phyloP scores from a whole-genome alignment of 352 stramenopile genomes.

The Phytophthora brassicae region DNA sequence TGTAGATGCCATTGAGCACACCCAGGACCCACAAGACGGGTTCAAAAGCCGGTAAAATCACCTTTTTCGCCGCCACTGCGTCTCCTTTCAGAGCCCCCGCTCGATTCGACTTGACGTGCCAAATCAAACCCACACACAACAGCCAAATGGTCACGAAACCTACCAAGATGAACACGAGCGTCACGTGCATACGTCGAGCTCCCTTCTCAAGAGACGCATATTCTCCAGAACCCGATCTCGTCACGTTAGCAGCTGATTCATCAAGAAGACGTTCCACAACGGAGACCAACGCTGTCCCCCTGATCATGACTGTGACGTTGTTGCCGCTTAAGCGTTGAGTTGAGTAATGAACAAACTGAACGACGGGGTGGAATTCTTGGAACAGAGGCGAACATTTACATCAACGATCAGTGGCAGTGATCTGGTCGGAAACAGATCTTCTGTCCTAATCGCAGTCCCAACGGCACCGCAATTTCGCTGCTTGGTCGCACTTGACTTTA shows the following conservation, averaged over 20 bases:
- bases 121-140: slow-evolving; percentile 35
- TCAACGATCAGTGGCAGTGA: slow-evolving; percentile 5
- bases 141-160: slow-evolving; percentile 43
- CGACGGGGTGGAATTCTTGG: slow-evolving; percentile 3
- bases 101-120: slow-evolving; percentile 39
- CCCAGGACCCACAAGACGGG: slow-evolving; percentile 40
- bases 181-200: slow-evolving; percentile 21
- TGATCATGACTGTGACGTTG: not conserved
- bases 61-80: slow-evolving; percentile 30
- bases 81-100: slow-evolving; percentile 32
- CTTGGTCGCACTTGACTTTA: not conserved
- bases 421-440: slow-evolving; percentile 14
- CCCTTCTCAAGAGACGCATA: slow-evolving; percentile 1
- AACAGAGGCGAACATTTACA: slow-evolving; percentile 22
- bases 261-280: slow-evolving; percentile 17
- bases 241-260: slow-evolving; percentile 6
- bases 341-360: slow-evolving; percentile 20
- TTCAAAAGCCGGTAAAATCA: slow-evolving; percentile 48
- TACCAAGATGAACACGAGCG: slow-evolving; percentile 29
- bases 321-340: slow-evolving; percentile 10
- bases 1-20: slow-evolving; percentile 31
- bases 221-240: not conserved
- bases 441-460: slow-evolving; percentile 4
- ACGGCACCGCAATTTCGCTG: not conserved
- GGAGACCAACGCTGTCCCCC: not conserved